phyloP scores from a whole-genome alignment of 1,284 basidiomycete genomes.

The Cutaneotrichosporon dermatis region DNA sequence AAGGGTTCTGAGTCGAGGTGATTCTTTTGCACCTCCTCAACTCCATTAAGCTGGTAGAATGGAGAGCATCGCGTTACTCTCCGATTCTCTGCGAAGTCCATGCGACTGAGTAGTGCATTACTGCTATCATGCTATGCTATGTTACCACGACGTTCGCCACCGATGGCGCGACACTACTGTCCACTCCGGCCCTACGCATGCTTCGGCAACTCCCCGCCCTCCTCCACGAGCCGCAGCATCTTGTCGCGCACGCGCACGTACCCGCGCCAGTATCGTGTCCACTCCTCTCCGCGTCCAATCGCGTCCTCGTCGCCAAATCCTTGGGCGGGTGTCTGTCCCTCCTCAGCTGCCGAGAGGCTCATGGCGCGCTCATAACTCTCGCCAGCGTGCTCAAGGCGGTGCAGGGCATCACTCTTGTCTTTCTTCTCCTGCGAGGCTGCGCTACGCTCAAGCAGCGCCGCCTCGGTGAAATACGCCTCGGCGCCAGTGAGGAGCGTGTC shows the following conservation, averaged over 20 bases:
- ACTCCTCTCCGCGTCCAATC: slow-evolving; percentile 36
- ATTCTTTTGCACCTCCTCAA: neutral
- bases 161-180: too few relatives aligned
- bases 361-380: slow-evolving; percentile 61
- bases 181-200: neutral
- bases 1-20: slow-evolving; percentile 1
- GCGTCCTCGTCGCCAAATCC: slow-evolving; percentile 48
- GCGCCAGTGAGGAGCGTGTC: slow-evolving; percentile 52
- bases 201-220: neutral
- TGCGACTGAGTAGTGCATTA: slow-evolving; percentile 1
- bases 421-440: slow-evolving; percentile 58
- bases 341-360: slow-evolving; percentile 42
- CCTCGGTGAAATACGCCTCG: slow-evolving; percentile 49
- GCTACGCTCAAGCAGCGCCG: slow-evolving; percentile 42
- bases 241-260: slow-evolving; percentile 39
- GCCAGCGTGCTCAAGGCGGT: slow-evolving; percentile 50
- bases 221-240: slow-evolving; percentile 12
- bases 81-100: too few relatives aligned
- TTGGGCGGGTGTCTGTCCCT: slow-evolving; percentile 55
- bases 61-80: too few relatives aligned
- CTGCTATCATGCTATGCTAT: neutral
- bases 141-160: too few relatives aligned
- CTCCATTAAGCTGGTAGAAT: too few relatives aligned
- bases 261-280: slow-evolving; percentile 40
- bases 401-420: slow-evolving; percentile 56